A percentile compares a stretch with the other conserved stretches of the same genome.
Evolutionary conservation across 495 filamentous ascomycete species (phyloP).

Genomic region (Thozetella sp.): DNA sequence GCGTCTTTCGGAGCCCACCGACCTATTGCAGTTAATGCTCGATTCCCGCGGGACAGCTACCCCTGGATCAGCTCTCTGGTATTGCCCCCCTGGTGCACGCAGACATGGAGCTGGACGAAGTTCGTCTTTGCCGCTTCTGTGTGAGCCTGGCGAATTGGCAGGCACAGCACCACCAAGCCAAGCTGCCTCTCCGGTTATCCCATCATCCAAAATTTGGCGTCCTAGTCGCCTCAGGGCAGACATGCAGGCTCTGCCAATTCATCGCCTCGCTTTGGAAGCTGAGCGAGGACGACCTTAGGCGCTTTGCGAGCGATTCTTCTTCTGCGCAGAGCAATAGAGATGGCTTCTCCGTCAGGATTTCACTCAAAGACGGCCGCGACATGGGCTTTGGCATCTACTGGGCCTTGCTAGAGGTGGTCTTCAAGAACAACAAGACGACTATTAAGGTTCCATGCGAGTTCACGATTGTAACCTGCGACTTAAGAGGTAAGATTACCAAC

Average conservation of each 20-base stretch:
- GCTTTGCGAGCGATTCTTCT: not conserved
- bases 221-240: not conserved
- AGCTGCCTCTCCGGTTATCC: not conserved
- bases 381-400: not conserved
- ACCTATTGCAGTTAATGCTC: too few species aligned
- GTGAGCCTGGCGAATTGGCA: not conserved
- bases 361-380: not conserved
- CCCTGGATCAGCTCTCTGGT: too few species aligned
- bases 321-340: not conserved
- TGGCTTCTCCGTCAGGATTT: not conserved
- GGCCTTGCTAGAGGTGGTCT: not conserved
- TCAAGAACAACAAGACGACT: not conserved
- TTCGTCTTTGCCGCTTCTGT: not conserved
- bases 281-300: not conserved
- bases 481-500: not conserved
- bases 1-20: too few species aligned
- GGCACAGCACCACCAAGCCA: not conserved
- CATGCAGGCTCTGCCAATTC: not conserved
- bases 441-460: not conserved
- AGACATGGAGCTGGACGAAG: constrained; percentile 3
- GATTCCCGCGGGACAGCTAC: too few species aligned
- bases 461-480: not conserved
- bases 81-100: too few species aligned
- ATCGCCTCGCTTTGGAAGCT: not conserved
- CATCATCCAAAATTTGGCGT: constrained; percentile 1